A percentile compares a stretch with the other conserved stretches of the same genome.
Conservation (phyloP, 2,329 filamentous ascomycete genomes). For the Epichloe typhina region DNA sequence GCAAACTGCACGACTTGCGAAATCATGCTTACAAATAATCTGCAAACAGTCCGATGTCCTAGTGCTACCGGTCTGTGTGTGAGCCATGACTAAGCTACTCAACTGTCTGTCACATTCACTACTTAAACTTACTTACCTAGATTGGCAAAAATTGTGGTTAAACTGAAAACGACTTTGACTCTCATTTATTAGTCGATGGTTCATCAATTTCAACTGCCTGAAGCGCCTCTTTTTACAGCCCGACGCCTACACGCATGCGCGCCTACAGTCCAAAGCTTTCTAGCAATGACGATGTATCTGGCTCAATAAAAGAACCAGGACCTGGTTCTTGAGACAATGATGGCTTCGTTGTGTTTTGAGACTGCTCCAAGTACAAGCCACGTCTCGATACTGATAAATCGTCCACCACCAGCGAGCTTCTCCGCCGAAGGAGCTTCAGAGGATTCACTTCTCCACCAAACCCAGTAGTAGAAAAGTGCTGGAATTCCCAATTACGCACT, state of each 20-base stretch:
- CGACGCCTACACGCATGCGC: no score
- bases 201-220: no score
- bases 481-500: slow-evolving; percentile 75
- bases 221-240: no score
- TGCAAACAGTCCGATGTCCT: neutral
- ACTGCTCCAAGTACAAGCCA: slow-evolving; percentile 21
- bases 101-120: no score
- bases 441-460: slow-evolving; percentile 45
- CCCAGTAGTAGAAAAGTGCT: slow-evolving; percentile 30
- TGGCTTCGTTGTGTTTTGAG: neutral
- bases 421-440: slow-evolving; percentile 52
- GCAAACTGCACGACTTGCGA: neutral
- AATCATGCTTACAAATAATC: neutral
- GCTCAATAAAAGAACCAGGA: slow-evolving; percentile 80
- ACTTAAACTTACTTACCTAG: no score
- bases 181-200: no score
- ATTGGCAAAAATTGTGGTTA: no score
- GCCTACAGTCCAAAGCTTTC: slow-evolving; percentile 82
- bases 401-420: slow-evolving; percentile 68
- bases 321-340: slow-evolving; percentile 41
- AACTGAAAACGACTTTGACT: no score
- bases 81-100: neutral
- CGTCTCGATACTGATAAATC: slow-evolving; percentile 45
- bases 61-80: neutral
- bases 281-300: slow-evolving; percentile 75